Base-by-base conservation (phyloP, 306 rosid genomes). In the Acacia melanoxylon region DNA sequence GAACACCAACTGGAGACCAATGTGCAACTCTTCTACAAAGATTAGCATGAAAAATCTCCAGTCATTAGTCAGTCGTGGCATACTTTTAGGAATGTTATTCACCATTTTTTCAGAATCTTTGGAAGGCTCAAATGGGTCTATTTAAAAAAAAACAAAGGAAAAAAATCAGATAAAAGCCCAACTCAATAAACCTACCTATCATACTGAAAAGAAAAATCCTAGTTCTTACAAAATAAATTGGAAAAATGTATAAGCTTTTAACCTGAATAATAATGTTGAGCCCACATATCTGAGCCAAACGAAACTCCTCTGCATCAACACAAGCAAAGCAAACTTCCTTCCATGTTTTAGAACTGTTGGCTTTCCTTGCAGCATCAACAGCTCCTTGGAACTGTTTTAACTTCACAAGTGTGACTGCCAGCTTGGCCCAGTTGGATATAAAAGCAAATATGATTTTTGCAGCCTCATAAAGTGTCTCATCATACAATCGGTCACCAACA, bases 291-390 rank as follows among this genome's bases (percentile, higher is more conserved):
- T 96, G 99, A 80, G 99, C 99, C 78, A 96, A 84, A 83, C 99
- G 99, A 92, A 96, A 96, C 87, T 96, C 99, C 89, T 96, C 99
- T 37, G 96, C 99, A 82, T 96, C 98, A 78, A 96, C 98, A 81
- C 99, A 96, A 56, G 99, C 98, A 89, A 93, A 95, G 90, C 99
- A 95, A 80, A 95, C 98, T 86, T 95, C 99, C 88, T 95, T 95
- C 99, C 99, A 95, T 86, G 99, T 95, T 90, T 95, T 95, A 17
- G 98, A 85, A 63, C 99, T 95, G 90, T 95, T 95, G 78, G 99
- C 99, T 89, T 95, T 95, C 86, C 99, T 87, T 85, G 99, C 99
- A 40, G 99, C 99, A 87, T 95, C 99, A 80, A 95, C 99, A 25
- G 99, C 99, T 24, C 98, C 96, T 87, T 95, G 99, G 91, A 93